Percentiles rank a stretch among this genome's conserved stretches.
These are phyloP conservation scores for Rhodosporidiobolus odoratus DNA, from an alignment of 768 basidiomycete species.

Conservation along the genomic window DNA sequence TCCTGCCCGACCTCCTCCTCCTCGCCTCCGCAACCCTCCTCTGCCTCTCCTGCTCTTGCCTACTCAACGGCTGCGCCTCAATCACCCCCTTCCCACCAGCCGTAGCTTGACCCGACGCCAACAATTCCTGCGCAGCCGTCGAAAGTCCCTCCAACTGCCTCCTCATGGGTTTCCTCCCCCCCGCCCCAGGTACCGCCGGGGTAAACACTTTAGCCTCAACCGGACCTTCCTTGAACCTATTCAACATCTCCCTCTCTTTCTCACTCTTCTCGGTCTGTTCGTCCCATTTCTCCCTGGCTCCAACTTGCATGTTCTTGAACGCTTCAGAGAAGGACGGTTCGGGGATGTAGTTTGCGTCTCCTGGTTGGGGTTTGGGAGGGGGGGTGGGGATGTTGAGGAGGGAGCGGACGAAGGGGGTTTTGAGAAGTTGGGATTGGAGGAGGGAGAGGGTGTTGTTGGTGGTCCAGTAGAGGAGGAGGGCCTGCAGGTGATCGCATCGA, in stretches of 20 bases:
- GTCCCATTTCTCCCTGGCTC: constrained; percentile 26
- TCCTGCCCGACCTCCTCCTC: constrained; percentile 18
- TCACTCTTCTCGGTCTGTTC: constrained; percentile 23
- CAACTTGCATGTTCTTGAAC: constrained; percentile 30
- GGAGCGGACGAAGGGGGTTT: constrained; percentile 50
- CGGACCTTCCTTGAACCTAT: not conserved
- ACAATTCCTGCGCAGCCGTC: constrained; percentile 6
- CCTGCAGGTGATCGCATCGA: constrained; percentile 47
- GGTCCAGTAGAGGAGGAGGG: constrained; percentile 58
- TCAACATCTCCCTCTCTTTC: not conserved
- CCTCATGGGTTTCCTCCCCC: too few species aligned
- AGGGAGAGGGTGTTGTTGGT: constrained; percentile 55
- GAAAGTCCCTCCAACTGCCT: not conserved
- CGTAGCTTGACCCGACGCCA: not conserved
- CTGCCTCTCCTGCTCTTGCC: constrained; percentile 11
- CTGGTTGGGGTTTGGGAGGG: constrained; percentile 35
- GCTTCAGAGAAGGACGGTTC: constrained; percentile 37
- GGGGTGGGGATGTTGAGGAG: constrained; percentile 41
- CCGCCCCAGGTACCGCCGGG: too few species aligned
- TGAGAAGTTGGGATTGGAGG: constrained; percentile 54
- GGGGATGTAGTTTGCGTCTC: constrained; percentile 30
- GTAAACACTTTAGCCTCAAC: constrained; percentile 11
- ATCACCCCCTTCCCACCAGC: constrained; percentile 6
- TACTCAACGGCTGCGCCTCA: constrained; percentile 3
- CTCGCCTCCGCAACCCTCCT: constrained; percentile 24